Percentiles rank a stretch among this genome's conserved stretches.
phyloP scores from a whole-genome alignment of 345 rosid species.

The Lumnitzera littorea region DNA sequence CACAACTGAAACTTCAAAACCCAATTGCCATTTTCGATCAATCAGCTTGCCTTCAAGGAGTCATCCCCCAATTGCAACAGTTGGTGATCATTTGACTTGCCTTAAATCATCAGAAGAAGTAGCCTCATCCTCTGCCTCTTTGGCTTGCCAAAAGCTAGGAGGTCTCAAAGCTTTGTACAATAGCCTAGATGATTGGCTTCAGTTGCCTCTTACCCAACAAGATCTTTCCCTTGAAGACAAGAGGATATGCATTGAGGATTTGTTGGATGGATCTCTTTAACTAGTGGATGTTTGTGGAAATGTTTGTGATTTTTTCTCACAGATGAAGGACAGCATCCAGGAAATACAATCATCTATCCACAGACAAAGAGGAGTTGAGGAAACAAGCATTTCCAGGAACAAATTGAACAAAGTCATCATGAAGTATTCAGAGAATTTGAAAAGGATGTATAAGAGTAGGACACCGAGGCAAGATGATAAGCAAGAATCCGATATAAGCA shows the following conservation, averaged over 20 bases:
- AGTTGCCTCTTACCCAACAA: slow-evolving; percentile 11
- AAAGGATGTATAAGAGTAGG: neutral
- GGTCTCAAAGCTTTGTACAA: slow-evolving; percentile 12
- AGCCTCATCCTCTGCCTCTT: slow-evolving; percentile 6
- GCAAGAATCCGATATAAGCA: neutral
- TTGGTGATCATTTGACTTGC: too few relatives aligned
- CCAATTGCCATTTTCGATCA: too few relatives aligned
- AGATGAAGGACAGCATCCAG: slow-evolving; percentile 9
- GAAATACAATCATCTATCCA: neutral
- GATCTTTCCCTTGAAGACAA: slow-evolving; percentile 1
- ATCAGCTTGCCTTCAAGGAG: too few relatives aligned
- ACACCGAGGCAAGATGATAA: neutral
- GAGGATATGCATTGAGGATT: slow-evolving; percentile 6
- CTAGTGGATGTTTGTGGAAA: slow-evolving; percentile 11
- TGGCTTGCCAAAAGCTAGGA: slow-evolving; percentile 5
- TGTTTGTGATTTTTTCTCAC: slow-evolving; percentile 1
- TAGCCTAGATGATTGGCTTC: slow-evolving; percentile 15
- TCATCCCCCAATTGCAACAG: too few relatives aligned
- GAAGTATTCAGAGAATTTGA: neutral
- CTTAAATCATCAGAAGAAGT: slow-evolving; percentile 5
- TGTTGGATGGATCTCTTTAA: slow-evolving; percentile 18
- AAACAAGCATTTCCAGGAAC: neutral
- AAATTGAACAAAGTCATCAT: neutral
- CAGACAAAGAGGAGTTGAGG: neutral
- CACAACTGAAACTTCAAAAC: too few relatives aligned